Evolutionary conservation across 176 grass and related monocot species (phyloP).

Genomic region (Eleusine indica): DNA sequence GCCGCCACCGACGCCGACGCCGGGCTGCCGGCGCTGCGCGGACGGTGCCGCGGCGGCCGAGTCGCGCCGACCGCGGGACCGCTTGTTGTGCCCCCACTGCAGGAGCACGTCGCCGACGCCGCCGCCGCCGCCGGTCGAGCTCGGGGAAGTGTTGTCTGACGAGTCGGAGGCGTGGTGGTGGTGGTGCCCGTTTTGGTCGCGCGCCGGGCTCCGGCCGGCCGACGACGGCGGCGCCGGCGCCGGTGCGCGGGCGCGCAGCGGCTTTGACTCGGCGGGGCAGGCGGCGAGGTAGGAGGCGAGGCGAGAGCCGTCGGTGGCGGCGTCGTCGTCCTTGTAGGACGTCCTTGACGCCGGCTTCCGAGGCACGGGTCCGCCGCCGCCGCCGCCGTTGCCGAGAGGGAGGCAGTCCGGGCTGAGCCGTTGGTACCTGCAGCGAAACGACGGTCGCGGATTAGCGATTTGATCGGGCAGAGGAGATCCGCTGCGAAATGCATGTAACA

Average conservation of each 20-base stretch:
- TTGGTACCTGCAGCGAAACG: constrained; percentile 64
- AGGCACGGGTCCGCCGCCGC: constrained; percentile 37
- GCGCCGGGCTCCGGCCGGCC: constrained; percentile 36
- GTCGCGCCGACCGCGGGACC: constrained; percentile 71
- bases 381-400: constrained; percentile 51
- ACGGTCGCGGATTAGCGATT: constrained; percentile 22
- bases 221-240: background rate
- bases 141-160: constrained; percentile 47
- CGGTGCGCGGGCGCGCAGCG: constrained; percentile 22
- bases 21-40: constrained; percentile 31
- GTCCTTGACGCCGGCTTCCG: constrained; percentile 43
- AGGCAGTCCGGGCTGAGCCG: constrained; percentile 79
- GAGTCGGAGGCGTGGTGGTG: constrained; percentile 49
- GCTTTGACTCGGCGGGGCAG: constrained; percentile 33
- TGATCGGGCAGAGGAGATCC: constrained; percentile 33
- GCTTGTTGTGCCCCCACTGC: constrained; percentile 89
- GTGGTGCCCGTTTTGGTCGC: constrained; percentile 30
- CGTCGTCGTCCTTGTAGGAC: constrained; percentile 48
- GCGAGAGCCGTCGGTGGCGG: constrained; percentile 28
- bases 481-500: constrained; percentile 42
- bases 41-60: constrained; percentile 42
- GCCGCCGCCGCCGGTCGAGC: constrained; percentile 38
- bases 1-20: background rate
- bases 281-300: constrained; percentile 37
- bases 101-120: constrained; percentile 68